Base-by-base conservation (phyloP, 176 grass and related monocot species). In the Oryza officinalis region DNA sequence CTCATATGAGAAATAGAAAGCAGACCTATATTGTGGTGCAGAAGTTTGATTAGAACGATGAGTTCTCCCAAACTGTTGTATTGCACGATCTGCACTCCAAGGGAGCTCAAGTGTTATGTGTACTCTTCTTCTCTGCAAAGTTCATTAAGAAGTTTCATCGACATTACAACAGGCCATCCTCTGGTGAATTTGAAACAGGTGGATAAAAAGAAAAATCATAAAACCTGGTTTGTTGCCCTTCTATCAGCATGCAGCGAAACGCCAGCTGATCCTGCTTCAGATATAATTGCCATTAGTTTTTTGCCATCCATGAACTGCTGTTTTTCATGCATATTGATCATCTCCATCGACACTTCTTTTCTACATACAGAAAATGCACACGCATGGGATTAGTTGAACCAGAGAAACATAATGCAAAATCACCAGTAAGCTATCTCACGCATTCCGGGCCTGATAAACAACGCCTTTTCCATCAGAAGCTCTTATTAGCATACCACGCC, bases 281-380 rank as follows among this genome's bases (percentile, higher is more conserved):
- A 99, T 89, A 99, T 96, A 87, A 99, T 96, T 65, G 96, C 91
- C 87, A 99, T 88, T 61, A 92, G 82, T 70, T 96, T 99, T 69
- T 94, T 94, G 6, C 90, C 93, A 67, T 94, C 91, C 89, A 99
- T 99, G 85, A 99, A 99, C 77, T 90, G 81, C 84, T 93, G 88
- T 41, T 99, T 99, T 89, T 96, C 96, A 67, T 99, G 87, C 96
- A 99, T 96, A 87, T 99, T 99, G 49, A 99, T 95, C 93, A 99
- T 94, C 89, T 99, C 96, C 96, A 99, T 99, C 35, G 96, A 90
- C 85, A 99, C 83, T 85, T 99, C 96, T 81, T 99, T 99, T 78
- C 96, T 99, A 82, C 82, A 86, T 80, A 60, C 71, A 81, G 25
- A 43, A 79, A 82, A 72, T 18, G 57, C 75, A 72, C 30, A 47